Conservation (phyloP, 2,329 filamentous ascomycete genomes). For the Fusarium keratoplasticum region DNA sequence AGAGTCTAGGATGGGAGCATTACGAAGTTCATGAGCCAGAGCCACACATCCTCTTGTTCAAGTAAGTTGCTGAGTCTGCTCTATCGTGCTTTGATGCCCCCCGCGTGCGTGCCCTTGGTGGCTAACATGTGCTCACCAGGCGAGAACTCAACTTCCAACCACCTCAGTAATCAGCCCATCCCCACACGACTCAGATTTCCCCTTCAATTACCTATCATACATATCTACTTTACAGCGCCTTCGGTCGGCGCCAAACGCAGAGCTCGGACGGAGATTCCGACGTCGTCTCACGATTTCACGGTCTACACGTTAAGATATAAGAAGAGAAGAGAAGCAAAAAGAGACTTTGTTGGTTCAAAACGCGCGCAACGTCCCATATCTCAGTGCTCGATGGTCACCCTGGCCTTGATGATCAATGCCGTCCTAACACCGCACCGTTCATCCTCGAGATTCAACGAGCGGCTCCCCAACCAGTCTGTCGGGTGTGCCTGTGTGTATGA, state of each 20-base stretch:
- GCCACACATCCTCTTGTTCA: slow-evolving; percentile 98
- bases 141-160: slow-evolving; percentile 88
- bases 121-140: slow-evolving; percentile 57
- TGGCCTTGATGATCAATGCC: slow-evolving; percentile 10
- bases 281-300: slow-evolving; percentile 45
- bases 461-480: slow-evolving; percentile 4
- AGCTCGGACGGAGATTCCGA: slow-evolving; percentile 31
- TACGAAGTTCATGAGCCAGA: slow-evolving; percentile 99
- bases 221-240: slow-evolving; percentile 41
- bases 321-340: slow-evolving; percentile 43
- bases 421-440: slow-evolving; percentile 4
- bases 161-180: slow-evolving; percentile 60
- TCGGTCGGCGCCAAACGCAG: slow-evolving; percentile 33
- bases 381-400: slow-evolving; percentile 32
- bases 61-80: slow-evolving; percentile 71
- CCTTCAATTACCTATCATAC: slow-evolving; percentile 42
- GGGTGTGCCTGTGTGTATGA: slow-evolving; percentile 25
- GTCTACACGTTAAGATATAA: slow-evolving; percentile 44
- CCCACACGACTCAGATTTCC: slow-evolving; percentile 32
- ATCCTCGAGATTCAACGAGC: slow-evolving; percentile 12
- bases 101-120: neutral
- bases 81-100: neutral
- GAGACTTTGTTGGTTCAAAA: slow-evolving; percentile 42
- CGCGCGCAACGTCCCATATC: slow-evolving; percentile 31
- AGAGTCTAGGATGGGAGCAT: slow-evolving; percentile 99